Evolutionary conservation across 2,329 filamentous ascomycete genomes (phyloP), one percentile per base, ranked within the genome.

Genomic region (Passalora sequoiae): DNA sequence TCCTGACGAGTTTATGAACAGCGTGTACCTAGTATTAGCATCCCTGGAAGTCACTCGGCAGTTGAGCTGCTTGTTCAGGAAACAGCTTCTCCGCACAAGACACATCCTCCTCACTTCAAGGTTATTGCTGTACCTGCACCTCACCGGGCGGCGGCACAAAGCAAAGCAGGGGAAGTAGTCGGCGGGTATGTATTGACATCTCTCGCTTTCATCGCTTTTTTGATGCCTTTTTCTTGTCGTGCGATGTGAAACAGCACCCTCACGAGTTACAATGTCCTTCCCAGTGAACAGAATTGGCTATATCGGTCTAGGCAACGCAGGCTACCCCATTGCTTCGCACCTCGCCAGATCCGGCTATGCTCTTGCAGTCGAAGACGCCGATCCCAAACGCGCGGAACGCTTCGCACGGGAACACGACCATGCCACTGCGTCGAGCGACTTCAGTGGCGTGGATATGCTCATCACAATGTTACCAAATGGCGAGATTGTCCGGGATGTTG

Each of bases 401-500:
- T 53, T 51, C 21, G 50, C 42, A 2, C n/a, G 19, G 12, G 50
- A 56, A 40, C 46, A 47, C 37, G 15, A 39, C 9, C 47, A 52
- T 29, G 48, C 57, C 9, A 13, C 12, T 9, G 36, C 45, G 2
- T 29, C 35, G 6, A 17, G 12, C 24, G 41, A 53, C n/a, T 58
- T 56, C 46, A 51, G 45, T 24, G 57, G 59, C 22, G 54, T 54
- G 21, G 50, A 60, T 40, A 38, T 62, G 27, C 46, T 61, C 10
- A 39, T 62, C 31, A 61, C 59, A 8, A 62, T 61, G 59, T 47
- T 62, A 3, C 59, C 58, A 10, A 56, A 62, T 36, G 60, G 60
- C 19, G 56, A 54, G 38, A 54, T 59, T 33, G 59, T 61, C 9
- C 51, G 57, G 30, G 50, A 54, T 13, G 58, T 60, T 25, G 38